These are phyloP conservation scores for Ceratobasidium sp. DNA, from an alignment of 1,284 basidiomycete genomes.

Conservation along the genomic window DNA sequence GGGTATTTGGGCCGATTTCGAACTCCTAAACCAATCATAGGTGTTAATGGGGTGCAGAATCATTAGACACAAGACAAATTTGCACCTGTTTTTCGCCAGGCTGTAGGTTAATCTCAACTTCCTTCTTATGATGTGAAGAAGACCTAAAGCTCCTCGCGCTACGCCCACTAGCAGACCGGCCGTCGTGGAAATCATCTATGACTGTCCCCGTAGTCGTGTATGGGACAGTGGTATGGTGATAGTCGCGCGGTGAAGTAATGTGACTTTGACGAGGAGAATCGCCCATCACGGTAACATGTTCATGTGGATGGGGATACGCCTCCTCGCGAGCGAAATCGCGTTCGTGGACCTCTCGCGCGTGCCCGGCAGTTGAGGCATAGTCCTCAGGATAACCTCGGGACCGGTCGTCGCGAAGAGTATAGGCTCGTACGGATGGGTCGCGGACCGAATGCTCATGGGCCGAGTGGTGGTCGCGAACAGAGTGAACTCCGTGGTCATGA, in stretches of 20 bases:
- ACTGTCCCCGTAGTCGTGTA: constrained; percentile 30
- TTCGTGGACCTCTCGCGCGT: constrained; percentile 10
- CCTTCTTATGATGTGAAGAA: neutral
- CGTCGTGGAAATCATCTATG: constrained; percentile 31
- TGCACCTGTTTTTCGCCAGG: constrained; percentile 41
- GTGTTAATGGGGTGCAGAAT: neutral
- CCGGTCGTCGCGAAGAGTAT: constrained; percentile 21
- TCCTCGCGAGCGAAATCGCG: constrained; percentile 29
- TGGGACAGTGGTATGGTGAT: neutral
- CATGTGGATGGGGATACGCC: constrained; percentile 25
- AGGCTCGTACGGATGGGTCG: constrained; percentile 31
- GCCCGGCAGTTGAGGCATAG: constrained; percentile 29
- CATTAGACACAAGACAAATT: too few relatives aligned
- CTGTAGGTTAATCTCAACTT: constrained; percentile 33
- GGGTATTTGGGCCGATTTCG: constrained; percentile 42
- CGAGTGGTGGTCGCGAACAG: constrained; percentile 19
- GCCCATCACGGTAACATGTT: constrained; percentile 33
- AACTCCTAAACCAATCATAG: constrained; percentile 19
- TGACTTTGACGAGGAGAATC: constrained; percentile 42
- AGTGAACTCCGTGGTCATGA: constrained; percentile 26
- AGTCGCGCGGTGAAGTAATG: neutral
- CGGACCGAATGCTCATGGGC: constrained; percentile 13
- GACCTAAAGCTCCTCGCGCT: constrained; percentile 26
- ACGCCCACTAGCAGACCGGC: constrained; percentile 23
- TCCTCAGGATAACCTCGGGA: constrained; percentile 35